Base-by-base conservation (phyloP, 2,329 filamentous ascomycete species). In the Sclerotinia glacialis region DNA sequence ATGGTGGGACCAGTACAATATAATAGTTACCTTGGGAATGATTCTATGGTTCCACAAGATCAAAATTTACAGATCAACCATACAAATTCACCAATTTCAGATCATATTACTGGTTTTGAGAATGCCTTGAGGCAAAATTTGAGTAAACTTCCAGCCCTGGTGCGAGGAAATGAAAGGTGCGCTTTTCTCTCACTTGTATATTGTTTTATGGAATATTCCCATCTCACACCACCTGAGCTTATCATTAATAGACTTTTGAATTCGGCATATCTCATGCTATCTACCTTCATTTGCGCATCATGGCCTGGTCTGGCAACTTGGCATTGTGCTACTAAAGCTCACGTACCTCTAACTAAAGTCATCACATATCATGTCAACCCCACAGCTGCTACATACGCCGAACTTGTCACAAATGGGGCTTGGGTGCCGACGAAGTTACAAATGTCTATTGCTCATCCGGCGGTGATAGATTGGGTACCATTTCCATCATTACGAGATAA, bases 261-360 rank as follows among this genome's bases (percentile, higher is more conserved):
- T 14, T 60, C 54, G 0, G 23, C 64, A 42, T 60, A 49, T 60
- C n/a, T 65, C n/a, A 65, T 65, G 64, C 54, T 65, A 52, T 50
- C 54, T 14, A 52, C 64, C 11, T 60, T 65, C 34, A 52, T 65
- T 34, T 60, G 47, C 21, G 23, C 47, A 23, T 60, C 63, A 26
- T 65, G 53, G 63, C 63, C 63, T 50, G 7, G 8, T 4, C 34
- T 50, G 42, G 31, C 18, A 59, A 12, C 63, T n/a, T 65, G 63
- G 63, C 44, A 65, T 60, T 47, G 31, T 59, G 34, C 34, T 28
- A 65, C 63, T 3, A 59, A 50, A 52, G n/a, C 53, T 52, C 63
- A 65, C 28, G 18, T 65, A 44, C 64, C 64, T 31, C 0, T 65
- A 6, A 50, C 54, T 7, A 65, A 65, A 23, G 18, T 60, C 54